Conservation (phyloP, 495 filamentous ascomycete species). For the Aspergillus bertholletiae region DNA sequence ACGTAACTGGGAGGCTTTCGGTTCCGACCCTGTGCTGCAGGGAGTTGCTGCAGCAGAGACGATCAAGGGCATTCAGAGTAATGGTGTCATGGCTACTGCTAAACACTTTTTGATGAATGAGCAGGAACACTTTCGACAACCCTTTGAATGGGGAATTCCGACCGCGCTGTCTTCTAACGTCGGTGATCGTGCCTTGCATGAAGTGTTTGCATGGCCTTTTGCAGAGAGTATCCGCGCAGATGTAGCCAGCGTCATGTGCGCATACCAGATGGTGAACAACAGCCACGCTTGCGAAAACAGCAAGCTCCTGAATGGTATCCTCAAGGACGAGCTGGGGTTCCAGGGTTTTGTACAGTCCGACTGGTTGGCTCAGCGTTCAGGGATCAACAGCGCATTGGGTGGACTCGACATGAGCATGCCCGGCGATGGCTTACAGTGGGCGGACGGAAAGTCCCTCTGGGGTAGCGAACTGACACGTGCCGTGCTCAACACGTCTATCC, state of each 20-base stretch:
- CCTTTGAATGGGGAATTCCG: constrained; percentile 69
- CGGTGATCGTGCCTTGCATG: constrained; percentile 76
- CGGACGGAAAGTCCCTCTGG: constrained; percentile 75
- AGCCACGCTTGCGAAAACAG: constrained; percentile 89
- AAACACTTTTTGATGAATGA: constrained; percentile 85
- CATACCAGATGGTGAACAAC: constrained; percentile 88
- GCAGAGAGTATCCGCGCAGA: constrained; percentile 79
- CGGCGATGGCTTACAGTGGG: constrained; percentile 78
- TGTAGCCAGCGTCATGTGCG: constrained; percentile 87
- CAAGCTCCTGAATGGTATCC: constrained; percentile 85
- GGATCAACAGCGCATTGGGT: constrained; percentile 73
- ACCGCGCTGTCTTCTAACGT: constrained; percentile 78
- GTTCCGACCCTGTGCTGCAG: constrained; percentile 71
- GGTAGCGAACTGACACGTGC: constrained; percentile 73
- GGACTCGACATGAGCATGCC: constrained; percentile 97
- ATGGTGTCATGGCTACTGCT: constrained; percentile 77
- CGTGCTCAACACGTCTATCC: constrained; percentile 78
- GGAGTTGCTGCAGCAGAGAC: constrained; percentile 65
- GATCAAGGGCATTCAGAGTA: constrained; percentile 72
- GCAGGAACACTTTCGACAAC: constrained; percentile 81
- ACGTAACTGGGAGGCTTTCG: constrained; percentile 89
- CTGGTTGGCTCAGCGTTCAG: constrained; percentile 86
- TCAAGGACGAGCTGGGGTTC: constrained; percentile 93
- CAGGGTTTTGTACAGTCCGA: constrained; percentile 92
- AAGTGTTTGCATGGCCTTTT: constrained; percentile 90